Percentiles rank a stretch among this genome's conserved stretches.
These are phyloP conservation scores for Jacaranda copaia DNA, from an alignment of 257 asterid species.

Conservation along the genomic window DNA sequence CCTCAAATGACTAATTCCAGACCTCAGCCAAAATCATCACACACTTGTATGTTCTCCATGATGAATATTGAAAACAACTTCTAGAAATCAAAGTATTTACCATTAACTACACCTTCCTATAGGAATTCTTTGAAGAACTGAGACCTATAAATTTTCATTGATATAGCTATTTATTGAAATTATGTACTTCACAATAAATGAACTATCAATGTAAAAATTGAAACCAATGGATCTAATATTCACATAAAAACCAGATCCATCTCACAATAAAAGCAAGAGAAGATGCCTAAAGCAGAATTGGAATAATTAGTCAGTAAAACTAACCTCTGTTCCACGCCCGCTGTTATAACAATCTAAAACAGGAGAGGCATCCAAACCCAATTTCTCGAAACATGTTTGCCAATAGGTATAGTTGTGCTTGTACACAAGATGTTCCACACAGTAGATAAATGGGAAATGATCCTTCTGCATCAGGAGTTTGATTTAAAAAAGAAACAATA, in stretches of 20 bases:
- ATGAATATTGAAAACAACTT: background rate
- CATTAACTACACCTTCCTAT: background rate
- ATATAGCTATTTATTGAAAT: background rate
- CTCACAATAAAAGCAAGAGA: background rate
- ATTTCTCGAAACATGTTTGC: conserved; percentile 80
- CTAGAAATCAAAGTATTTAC: background rate
- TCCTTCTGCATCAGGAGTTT: conserved; percentile 64
- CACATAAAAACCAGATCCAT: conserved; percentile 15
- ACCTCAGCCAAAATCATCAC: conserved; percentile 1
- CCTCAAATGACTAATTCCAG: conserved; percentile 7
- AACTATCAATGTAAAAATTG: background rate
- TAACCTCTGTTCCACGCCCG: conserved; percentile 77
- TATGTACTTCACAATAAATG: background rate
- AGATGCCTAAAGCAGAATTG: background rate
- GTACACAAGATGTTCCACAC: conserved; percentile 79
- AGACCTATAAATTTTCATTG: background rate
- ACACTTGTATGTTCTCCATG: background rate
- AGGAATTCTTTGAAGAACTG: background rate
- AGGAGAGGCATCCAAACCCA: conserved; percentile 72
- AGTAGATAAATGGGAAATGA: conserved; percentile 83
- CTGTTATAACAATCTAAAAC: conserved; percentile 61
- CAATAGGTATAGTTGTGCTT: conserved; percentile 68
- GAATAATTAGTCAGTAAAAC: conserved; percentile 31
- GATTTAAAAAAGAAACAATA: conserved; percentile 8
- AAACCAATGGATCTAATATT: conserved; percentile 1